These are phyloP conservation scores for Coprinopsis cinerea DNA, from an alignment of 768 basidiomycete species.

Conservation along the genomic window DNA sequence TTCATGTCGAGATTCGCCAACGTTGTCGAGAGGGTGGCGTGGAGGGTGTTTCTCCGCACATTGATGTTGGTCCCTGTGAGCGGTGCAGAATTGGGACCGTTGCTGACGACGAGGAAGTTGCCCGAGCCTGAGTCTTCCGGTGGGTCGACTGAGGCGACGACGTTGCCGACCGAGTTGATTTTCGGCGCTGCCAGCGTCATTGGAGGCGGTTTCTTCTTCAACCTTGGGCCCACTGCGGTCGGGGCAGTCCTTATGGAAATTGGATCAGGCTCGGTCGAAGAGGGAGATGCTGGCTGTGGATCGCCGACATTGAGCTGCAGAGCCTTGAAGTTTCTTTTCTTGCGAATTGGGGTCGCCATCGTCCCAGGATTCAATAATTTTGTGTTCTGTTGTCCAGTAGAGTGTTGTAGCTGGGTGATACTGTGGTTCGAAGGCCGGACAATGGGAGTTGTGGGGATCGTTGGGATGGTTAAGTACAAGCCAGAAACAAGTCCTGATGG, in stretches of 20 bases:
- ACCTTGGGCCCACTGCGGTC: slow-evolving; percentile 34
- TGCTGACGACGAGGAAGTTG: slow-evolving; percentile 45
- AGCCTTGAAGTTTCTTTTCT: slow-evolving; percentile 90
- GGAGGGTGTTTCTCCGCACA: slow-evolving; percentile 66
- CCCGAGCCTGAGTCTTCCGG: slow-evolving; percentile 29
- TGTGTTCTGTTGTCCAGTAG: neutral
- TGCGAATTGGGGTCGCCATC: slow-evolving; percentile 59
- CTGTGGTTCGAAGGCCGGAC: neutral
- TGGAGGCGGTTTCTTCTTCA: slow-evolving; percentile 76
- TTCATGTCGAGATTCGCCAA: slow-evolving; percentile 84
- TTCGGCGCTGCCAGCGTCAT: slow-evolving; percentile 76
- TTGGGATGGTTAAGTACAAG: neutral
- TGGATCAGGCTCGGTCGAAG: slow-evolving; percentile 36
- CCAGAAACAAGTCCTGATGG: neutral
- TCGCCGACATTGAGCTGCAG: slow-evolving; percentile 59
- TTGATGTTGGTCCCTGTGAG: slow-evolving; percentile 23
- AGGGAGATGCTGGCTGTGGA: slow-evolving; percentile 18
- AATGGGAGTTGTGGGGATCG: neutral
- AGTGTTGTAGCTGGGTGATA: neutral
- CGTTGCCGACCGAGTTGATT: slow-evolving; percentile 37
- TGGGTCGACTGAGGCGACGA: slow-evolving; percentile 26
- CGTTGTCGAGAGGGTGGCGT: slow-evolving; percentile 74
- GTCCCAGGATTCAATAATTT: neutral
- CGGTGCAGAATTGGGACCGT: slow-evolving; percentile 51
- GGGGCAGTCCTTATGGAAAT: slow-evolving; percentile 30